Evolutionary conservation across 1,284 basidiomycete species (phyloP), one percentile per base, ranked within the genome.

Genomic region (Apiotrichum sp.): DNA sequence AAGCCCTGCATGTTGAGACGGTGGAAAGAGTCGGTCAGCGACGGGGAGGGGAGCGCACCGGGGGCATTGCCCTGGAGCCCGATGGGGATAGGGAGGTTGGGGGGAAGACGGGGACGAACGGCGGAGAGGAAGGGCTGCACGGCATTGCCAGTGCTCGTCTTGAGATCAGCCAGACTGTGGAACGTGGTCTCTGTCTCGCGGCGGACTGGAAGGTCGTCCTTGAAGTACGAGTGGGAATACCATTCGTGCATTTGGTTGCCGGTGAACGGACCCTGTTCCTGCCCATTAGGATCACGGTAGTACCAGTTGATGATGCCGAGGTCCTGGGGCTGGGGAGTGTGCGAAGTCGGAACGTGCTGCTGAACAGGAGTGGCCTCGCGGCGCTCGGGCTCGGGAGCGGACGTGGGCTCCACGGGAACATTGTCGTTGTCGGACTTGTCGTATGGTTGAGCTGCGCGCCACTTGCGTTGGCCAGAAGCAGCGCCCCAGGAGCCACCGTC

Each of bases 191-290:
- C 76, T 34, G 59, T 50, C 43, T 73, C 84, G 49, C 91, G 85
- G 68, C 87, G 89, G 82, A 95, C 86, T 38, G 89, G 83, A 34
- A 98, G 80, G 61, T 90, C 86, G 46, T 85, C 79, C n/a, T 83
- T 80, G 72, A 98, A 97, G 78, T 96, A 98, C 13, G 87, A 87
- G 69, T 88, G 88, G 54, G 89, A 85, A 73, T 86, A 88, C 95
- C 95, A 98, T 65, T 90, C 89, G 77, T 98, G 93, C 95, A 98
- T 98, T 58, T 88, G 73, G 61, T 86, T 83, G 32, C 88, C 91
- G 43, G 82, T 82, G 80, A 98, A 98, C 2, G 95, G 95, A 85
- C 92, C 93, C 83, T 97, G 93, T 47, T 93, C 79, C 62, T 88
- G 84, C 35, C 92, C 91, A 60, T 86, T 84, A 13, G 89, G 91